These are phyloP conservation scores for Nicotiana undulata DNA, from an alignment of 257 asterid genomes.

Conservation along the genomic window DNA sequence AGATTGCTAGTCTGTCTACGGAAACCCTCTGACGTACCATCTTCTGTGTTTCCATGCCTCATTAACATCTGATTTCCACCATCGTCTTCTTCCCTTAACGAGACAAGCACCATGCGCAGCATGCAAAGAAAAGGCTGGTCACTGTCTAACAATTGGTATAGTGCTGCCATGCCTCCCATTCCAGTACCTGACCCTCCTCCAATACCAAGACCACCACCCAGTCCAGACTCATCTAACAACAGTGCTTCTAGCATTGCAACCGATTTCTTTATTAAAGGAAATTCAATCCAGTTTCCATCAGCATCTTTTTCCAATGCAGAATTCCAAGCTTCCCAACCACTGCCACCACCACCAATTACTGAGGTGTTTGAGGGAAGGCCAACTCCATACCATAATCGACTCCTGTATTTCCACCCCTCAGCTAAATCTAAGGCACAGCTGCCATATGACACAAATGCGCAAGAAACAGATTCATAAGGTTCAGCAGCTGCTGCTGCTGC, in stretches of 20 bases:
- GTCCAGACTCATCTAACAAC: conserved; percentile 88
- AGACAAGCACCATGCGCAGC: conserved; percentile 96
- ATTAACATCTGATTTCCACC: conserved; percentile 66
- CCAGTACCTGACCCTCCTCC: conserved; percentile 99
- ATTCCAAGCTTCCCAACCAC: conserved; percentile 97
- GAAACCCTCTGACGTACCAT: conserved; percentile 37
- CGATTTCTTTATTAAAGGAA: conserved; percentile 79
- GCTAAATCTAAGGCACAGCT: conserved; percentile 78
- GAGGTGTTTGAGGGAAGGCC: conserved; percentile 56
- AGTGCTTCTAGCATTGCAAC: conserved; percentile 94
- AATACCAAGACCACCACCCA: conserved; percentile 97
- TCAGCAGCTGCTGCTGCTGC: conserved; percentile 96
- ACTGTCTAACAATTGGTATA: conserved; percentile 91
- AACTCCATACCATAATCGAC: conserved; percentile 90
- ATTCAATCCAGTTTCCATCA: conserved; percentile 88
- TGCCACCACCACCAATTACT: conserved; percentile 84
- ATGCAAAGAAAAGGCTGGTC: conserved; percentile 97
- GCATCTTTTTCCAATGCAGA: conserved; percentile 79
- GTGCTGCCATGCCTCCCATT: conserved; percentile 97
- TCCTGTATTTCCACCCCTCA: conserved; percentile 96
- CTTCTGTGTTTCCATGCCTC: conserved; percentile 50
- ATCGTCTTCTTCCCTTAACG: conserved; percentile 90
- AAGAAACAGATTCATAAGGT: conserved; percentile 89
- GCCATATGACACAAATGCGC: conserved; percentile 94
- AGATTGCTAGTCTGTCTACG: conserved; percentile 40